phyloP scores from a whole-genome alignment of 2,329 filamentous ascomycete species.

The Drechslerella dactyloides region DNA sequence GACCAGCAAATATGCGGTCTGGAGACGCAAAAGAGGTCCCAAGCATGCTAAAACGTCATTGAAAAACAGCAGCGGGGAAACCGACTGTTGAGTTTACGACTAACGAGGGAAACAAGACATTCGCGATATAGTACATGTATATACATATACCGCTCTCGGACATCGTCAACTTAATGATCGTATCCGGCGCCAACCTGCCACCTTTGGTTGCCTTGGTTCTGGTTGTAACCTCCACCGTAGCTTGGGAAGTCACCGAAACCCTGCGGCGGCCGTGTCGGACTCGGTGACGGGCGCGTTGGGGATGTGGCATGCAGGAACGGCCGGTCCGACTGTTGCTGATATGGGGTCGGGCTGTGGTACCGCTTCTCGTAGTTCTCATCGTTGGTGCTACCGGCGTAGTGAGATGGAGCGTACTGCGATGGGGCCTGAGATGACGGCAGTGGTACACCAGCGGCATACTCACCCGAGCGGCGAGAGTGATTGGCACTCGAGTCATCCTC shows the following conservation, averaged over 20 bases:
- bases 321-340: constrained; percentile 56
- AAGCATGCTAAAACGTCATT: constrained; percentile 47
- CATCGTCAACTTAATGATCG: constrained; percentile 59
- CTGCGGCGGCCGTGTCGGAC: constrained; percentile 42
- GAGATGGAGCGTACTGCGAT: constrained; percentile 51
- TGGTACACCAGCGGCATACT: constrained; percentile 58
- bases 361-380: constrained; percentile 48
- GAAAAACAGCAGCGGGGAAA: constrained; percentile 21
- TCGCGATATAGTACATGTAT: constrained; percentile 6
- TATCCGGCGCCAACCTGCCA: constrained; percentile 67
- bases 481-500: constrained; percentile 74
- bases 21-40: constrained; percentile 20
- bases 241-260: constrained; percentile 54
- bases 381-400: constrained; percentile 44
- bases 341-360: constrained; percentile 47
- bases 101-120: constrained; percentile 9
- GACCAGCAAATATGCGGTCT: constrained; percentile 19
- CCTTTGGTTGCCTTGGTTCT: constrained; percentile 58
- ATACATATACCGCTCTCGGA: constrained; percentile 8
- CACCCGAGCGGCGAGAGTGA: constrained; percentile 63
- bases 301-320: constrained; percentile 57
- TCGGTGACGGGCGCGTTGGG: constrained; percentile 58
- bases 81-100: constrained; percentile 20
- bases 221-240: constrained; percentile 52
- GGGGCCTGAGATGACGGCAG: constrained; percentile 55